Conservation (phyloP, 805 yeast species). For the Candida arabinofermentans region DNA sequence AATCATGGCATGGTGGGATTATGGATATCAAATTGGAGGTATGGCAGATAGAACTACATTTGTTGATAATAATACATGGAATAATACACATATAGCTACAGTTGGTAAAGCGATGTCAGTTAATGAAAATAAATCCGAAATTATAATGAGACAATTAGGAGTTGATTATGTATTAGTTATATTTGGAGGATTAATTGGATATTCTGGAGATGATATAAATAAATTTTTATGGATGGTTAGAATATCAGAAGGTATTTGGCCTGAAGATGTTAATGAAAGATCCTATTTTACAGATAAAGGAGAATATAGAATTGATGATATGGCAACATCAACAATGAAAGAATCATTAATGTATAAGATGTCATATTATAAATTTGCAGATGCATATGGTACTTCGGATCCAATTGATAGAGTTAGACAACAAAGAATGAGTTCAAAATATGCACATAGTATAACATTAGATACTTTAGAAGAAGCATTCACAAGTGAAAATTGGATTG, state of each 20-base stretch:
- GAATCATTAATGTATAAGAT: conserved; percentile 91
- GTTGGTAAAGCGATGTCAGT: conserved; percentile 98
- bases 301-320: conserved; percentile 81
- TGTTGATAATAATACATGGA: conserved; percentile 99
- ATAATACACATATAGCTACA: conserved; percentile 97
- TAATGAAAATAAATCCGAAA: conserved; percentile 80
- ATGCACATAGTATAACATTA: conserved; percentile 46
- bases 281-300: conserved; percentile 80
- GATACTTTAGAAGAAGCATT: conserved; percentile 89
- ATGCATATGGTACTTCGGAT: conserved; percentile 55
- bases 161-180: conserved; percentile 92
- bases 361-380: conserved; percentile 84
- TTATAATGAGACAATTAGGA: conserved; percentile 83
- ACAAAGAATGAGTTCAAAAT: conserved; percentile 43
- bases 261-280: conserved; percentile 90
- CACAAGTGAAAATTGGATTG: conserved; percentile 96
- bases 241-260: conserved; percentile 99
- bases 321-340: conserved; percentile 81
- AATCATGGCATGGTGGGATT: conserved; percentile 99
- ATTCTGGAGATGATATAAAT: conserved; percentile 93
- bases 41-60: conserved; percentile 99
- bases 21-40: conserved; percentile 99
- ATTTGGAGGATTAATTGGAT: conserved; percentile 92
- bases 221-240: conserved; percentile 99
- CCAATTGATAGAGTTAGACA: conserved; percentile 85